Percentiles rank a stretch among this genome's conserved stretches.
phyloP scores from a whole-genome alignment of 2,329 filamentous ascomycete genomes.

The Sporothrix variecibatus region DNA sequence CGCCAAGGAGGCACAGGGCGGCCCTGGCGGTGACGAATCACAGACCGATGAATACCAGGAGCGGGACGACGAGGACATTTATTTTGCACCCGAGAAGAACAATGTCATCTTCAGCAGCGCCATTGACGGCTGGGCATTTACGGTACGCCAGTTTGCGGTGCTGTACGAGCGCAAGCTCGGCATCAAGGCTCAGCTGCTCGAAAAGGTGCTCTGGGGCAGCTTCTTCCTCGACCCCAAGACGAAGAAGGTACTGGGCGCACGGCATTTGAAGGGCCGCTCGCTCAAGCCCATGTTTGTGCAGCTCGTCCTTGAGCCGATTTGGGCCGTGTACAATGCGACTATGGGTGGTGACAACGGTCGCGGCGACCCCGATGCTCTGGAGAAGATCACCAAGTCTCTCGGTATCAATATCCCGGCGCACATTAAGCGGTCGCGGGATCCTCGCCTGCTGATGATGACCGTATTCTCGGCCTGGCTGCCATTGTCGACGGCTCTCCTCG shows the following conservation, averaged over 20 bases:
- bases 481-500: constrained; percentile 85
- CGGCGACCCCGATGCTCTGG: constrained; percentile 77
- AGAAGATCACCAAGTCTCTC: constrained; percentile 94
- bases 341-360: constrained; percentile 72
- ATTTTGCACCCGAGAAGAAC: constrained; percentile 97
- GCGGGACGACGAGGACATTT: constrained; percentile 92
- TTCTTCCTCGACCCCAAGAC: constrained; percentile 97
- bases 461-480: constrained; percentile 91
- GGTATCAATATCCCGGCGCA: constrained; percentile 83
- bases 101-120: constrained; percentile 99
- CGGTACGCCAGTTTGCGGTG: constrained; percentile 86
- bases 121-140: constrained; percentile 99
- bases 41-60: constrained; percentile 77
- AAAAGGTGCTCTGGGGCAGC: constrained; percentile 95
- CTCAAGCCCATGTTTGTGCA: constrained; percentile 98
- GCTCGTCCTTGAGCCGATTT: constrained; percentile 90
- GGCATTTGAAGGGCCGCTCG: constrained; percentile 87
- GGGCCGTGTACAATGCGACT: constrained; percentile 93
- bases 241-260: constrained; percentile 85
- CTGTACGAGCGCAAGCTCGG: constrained; percentile 97
- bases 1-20: constrained; percentile 41
- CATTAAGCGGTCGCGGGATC: constrained; percentile 78
- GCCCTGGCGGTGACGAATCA: constrained; percentile 59
- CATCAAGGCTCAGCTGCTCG: constrained; percentile 82
- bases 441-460: constrained; percentile 78